phyloP scores from a whole-genome alignment of 352 stramenopile species.

The Phytophthora fragariae region DNA sequence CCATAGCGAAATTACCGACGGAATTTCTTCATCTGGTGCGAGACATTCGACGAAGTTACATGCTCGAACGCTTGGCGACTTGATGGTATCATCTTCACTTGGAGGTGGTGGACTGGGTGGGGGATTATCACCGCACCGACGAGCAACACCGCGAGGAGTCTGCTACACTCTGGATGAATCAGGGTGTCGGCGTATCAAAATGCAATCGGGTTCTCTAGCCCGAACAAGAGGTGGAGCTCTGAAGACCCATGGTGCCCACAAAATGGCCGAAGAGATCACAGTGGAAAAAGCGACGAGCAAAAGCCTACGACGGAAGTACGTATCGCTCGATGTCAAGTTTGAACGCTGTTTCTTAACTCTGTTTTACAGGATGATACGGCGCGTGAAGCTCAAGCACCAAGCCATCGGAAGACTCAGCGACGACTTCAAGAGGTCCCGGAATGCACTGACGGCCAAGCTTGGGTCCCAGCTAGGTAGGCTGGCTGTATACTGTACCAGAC shows the following conservation, averaged over 20 bases:
- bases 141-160: constrained; percentile 48
- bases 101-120: constrained; percentile 12
- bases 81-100: constrained; percentile 25
- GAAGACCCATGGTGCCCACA: constrained; percentile 3
- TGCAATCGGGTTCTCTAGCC: constrained; percentile 48
- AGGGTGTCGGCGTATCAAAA: constrained; percentile 77
- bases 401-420: constrained; percentile 51
- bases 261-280: constrained; percentile 52
- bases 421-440: constrained; percentile 56
- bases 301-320: constrained; percentile 69
- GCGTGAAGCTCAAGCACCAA: constrained; percentile 58
- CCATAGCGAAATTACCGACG: not conserved
- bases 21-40: not conserved
- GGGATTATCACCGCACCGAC: constrained; percentile 16
- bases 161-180: constrained; percentile 77
- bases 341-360: not conserved
- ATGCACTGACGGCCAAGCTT: constrained; percentile 57
- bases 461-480: constrained; percentile 48
- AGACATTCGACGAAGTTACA: not conserved
- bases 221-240: constrained; percentile 8
- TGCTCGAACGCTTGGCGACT: constrained; percentile 24
- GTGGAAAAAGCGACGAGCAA: constrained; percentile 66
- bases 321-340: not conserved
- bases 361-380: constrained; percentile 57
- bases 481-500: not conserved